Percentiles rank a stretch among this genome's conserved stretches.
These are phyloP conservation scores for Monascus ruber DNA, from an alignment of 2,329 filamentous ascomycete species.

Conservation along the genomic window DNA sequence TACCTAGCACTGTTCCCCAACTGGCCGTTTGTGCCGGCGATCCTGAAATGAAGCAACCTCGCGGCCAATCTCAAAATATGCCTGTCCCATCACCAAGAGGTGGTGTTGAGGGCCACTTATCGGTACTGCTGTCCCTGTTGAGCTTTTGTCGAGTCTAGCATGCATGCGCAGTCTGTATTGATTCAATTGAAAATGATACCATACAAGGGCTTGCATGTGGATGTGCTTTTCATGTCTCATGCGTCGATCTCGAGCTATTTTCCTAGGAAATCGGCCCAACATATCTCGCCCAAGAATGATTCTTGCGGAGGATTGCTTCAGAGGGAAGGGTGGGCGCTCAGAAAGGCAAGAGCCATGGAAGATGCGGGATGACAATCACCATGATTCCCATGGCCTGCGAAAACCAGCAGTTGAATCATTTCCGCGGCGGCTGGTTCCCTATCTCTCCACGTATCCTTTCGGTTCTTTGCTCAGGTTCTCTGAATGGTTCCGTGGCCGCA, in stretches of 20 bases:
- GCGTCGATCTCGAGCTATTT: slow-evolving; percentile 92
- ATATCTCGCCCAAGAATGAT: slow-evolving; percentile 47
- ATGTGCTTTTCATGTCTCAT: slow-evolving; percentile 95
- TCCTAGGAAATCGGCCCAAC: slow-evolving; percentile 96
- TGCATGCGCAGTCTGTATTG: slow-evolving; percentile 94
- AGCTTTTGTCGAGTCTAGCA: slow-evolving; percentile 75
- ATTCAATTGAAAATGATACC: slow-evolving; percentile 86
- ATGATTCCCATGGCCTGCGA: too few species aligned
- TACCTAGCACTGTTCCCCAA: neutral
- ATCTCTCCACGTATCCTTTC: too few species aligned
- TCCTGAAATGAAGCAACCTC: slow-evolving; percentile 12
- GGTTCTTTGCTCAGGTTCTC: too few species aligned
- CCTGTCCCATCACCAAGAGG: slow-evolving; percentile 41
- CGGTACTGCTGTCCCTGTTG: slow-evolving; percentile 66
- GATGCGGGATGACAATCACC: too few species aligned
- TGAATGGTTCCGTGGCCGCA: too few species aligned
- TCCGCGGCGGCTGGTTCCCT: too few species aligned
- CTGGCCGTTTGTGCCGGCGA: slow-evolving; percentile 2
- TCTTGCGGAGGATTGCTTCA: too few species aligned
- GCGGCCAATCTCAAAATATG: slow-evolving; percentile 12
- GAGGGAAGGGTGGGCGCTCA: too few species aligned
- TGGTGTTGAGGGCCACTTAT: slow-evolving; percentile 67
- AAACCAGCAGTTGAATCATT: too few species aligned
- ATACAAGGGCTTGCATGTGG: slow-evolving; percentile 88
- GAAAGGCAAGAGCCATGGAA: too few species aligned